A percentile compares a stretch with the other conserved stretches of the same genome.
Conservation (phyloP, 2,329 filamentous ascomycete genomes). For the Ceratocystis alfenasii region DNA sequence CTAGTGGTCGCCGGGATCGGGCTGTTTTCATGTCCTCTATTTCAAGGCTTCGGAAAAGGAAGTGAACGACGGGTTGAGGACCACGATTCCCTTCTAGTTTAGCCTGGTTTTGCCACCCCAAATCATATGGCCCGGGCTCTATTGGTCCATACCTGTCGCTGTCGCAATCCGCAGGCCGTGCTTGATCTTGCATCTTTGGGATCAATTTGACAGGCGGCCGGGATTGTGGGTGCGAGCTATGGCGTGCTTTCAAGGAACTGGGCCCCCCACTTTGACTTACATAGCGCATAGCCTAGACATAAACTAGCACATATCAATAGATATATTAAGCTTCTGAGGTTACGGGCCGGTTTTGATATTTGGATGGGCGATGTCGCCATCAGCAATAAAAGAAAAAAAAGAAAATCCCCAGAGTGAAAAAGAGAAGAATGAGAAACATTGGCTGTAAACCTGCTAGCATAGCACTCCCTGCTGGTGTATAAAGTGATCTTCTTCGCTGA, state of each 20-base stretch:
- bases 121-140: background rate
- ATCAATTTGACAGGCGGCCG: constrained; percentile 7
- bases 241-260: constrained; percentile 19
- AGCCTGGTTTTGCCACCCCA: background rate
- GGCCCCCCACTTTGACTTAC: constrained; percentile 21
- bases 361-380: constrained; percentile 14
- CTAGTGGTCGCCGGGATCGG: background rate
- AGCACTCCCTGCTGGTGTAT: background rate
- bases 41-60: background rate
- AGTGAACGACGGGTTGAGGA: background rate
- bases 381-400: background rate
- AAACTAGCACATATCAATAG: background rate
- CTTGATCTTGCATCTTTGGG: background rate
- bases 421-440: background rate
- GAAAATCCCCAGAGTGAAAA: background rate
- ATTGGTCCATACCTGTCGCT: background rate
- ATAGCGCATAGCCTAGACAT: constrained; percentile 11
- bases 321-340: background rate
- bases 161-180: background rate
- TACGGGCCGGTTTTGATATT: constrained; percentile 4
- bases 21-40: background rate
- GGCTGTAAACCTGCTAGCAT: background rate
- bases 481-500: background rate
- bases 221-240: constrained; percentile 12
- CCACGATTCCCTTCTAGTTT: background rate